phyloP scores from a whole-genome alignment of 2,329 filamentous ascomycete species.

The Fusarium tuaranense region DNA sequence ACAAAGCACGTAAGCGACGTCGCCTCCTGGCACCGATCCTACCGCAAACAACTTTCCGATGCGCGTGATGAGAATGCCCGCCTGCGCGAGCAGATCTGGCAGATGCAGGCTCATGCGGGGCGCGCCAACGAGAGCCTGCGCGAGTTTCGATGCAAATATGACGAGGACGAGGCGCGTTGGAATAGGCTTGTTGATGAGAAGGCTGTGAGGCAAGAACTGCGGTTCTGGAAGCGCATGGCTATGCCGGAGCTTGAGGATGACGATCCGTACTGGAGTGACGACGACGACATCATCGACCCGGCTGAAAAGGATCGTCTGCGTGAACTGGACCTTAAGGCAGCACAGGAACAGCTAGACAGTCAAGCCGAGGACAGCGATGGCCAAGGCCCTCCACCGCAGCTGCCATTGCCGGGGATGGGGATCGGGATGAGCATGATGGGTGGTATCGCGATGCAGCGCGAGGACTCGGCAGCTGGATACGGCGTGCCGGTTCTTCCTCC shows the following conservation, averaged over 20 bases:
- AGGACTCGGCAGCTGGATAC: conserved; percentile 46
- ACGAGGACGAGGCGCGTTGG: conserved; percentile 67
- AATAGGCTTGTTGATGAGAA: conserved; percentile 65
- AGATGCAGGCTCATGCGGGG: conserved; percentile 72
- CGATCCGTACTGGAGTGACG: conserved; percentile 72
- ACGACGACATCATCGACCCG: conserved; percentile 72
- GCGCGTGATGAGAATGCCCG: conserved; percentile 73
- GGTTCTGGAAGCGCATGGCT: conserved; percentile 76
- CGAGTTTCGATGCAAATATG: conserved; percentile 66
- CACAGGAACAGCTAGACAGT: conserved; percentile 53
- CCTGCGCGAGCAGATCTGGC: conserved; percentile 74
- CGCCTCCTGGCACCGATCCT: conserved; percentile 73
- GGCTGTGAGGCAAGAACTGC: conserved; percentile 67
- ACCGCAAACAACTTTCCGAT: conserved; percentile 73
- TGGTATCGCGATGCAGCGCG: conserved; percentile 54
- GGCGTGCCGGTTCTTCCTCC: conserved; percentile 47
- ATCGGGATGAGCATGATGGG: conserved; percentile 48
- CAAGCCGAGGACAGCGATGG: conserved; percentile 51
- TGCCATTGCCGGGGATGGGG: conserved; percentile 38
- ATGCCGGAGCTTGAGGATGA: conserved; percentile 71
- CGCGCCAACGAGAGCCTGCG: conserved; percentile 69
- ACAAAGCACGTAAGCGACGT: conserved; percentile 71
- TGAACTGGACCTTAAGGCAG: conserved; percentile 61
- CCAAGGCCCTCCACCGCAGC: conserved; percentile 37
- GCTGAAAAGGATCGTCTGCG: conserved; percentile 68